Conservation (phyloP, 2,329 filamentous ascomycete species). For the Aspergillus pseudonomiae region DNA sequence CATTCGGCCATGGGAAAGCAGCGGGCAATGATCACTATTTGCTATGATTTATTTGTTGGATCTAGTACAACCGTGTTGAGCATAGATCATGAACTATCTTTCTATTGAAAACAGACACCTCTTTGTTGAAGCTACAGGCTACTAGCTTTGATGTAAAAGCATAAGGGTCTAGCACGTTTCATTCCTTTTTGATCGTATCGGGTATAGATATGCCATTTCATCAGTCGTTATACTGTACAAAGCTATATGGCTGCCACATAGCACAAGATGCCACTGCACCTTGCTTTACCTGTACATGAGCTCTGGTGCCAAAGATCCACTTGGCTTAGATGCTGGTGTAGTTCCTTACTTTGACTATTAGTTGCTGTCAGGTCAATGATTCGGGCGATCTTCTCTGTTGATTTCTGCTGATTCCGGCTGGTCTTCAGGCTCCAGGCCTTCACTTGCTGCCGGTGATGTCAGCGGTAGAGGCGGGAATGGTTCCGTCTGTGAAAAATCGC, state of each 20-base stretch:
- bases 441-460: constrained; percentile 16
- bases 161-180: not conserved
- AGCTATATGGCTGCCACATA: constrained; percentile 2
- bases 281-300: not conserved
- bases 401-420: not conserved
- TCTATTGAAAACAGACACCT: not conserved
- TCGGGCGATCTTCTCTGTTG: not conserved
- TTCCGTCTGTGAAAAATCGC: constrained; percentile 29
- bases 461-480: constrained; percentile 40
- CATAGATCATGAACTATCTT: not conserved
- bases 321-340: not conserved
- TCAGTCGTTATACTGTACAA: constrained; percentile 18
- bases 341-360: not conserved
- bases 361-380: not conserved
- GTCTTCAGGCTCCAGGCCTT: not conserved
- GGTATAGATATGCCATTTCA: constrained; percentile 18
- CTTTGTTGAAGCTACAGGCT: not conserved
- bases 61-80: not conserved
- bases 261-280: not conserved
- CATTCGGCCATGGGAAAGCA: not conserved
- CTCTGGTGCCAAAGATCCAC: not conserved
- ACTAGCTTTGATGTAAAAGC: constrained; percentile 10
- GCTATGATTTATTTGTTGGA: not conserved
- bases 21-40: not conserved
- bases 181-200: constrained; percentile 5